These are phyloP conservation scores for Favolaschia claudopus DNA, from an alignment of 768 basidiomycete genomes.

Conservation along the genomic window DNA sequence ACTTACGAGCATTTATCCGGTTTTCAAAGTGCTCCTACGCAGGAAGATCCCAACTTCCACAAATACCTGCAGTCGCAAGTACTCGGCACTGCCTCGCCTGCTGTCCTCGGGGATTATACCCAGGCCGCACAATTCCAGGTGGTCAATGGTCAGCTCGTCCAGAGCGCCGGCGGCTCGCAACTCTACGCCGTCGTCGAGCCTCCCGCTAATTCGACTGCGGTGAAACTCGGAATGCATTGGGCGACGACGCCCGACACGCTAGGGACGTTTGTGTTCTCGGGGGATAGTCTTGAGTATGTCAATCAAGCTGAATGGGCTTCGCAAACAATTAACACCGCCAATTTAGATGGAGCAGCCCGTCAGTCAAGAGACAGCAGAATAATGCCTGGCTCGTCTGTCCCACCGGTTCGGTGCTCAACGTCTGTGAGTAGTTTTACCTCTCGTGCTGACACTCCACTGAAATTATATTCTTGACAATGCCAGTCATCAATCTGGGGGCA, in stretches of 20 bases:
- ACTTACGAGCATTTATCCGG: background rate
- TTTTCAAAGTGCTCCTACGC: background rate
- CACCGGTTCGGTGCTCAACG: constrained; percentile 21
- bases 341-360: constrained; percentile 54
- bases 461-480: background rate
- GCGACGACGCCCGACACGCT: constrained; percentile 52
- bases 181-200: constrained; percentile 61
- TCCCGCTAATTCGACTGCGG: constrained; percentile 52
- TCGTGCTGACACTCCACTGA: background rate
- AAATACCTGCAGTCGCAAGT: constrained; percentile 65
- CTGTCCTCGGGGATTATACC: constrained; percentile 59
- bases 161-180: constrained; percentile 49
- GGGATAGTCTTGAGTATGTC: constrained; percentile 58
- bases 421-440: constrained; percentile 10
- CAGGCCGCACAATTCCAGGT: constrained; percentile 67
- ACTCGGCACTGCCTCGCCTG: constrained; percentile 48
- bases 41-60: constrained; percentile 68
- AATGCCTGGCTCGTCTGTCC: constrained; percentile 70
- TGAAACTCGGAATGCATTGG: constrained; percentile 60
- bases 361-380: constrained; percentile 56
- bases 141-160: constrained; percentile 61
- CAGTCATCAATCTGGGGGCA: constrained; percentile 59
- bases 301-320: background rate
- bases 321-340: background rate
- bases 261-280: constrained; percentile 61